These are phyloP conservation scores for Lactarius tabidus DNA, from an alignment of 768 basidiomycete genomes.

Conservation along the genomic window DNA sequence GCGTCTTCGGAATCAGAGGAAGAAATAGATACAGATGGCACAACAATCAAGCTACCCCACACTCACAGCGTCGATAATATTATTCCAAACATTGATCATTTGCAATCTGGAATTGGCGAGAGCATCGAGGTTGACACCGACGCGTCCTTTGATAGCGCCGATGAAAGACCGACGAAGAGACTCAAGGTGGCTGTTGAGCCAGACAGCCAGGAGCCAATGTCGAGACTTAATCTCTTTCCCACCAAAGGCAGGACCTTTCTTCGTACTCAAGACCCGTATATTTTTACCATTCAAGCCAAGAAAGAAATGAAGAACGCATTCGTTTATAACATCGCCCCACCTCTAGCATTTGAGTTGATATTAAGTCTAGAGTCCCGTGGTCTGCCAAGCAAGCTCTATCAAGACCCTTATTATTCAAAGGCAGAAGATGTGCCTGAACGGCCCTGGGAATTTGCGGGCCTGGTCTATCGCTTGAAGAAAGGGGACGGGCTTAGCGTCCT, in stretches of 20 bases:
- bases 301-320: slow-evolving; percentile 37
- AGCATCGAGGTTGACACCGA: slow-evolving; percentile 7
- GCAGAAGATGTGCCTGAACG: slow-evolving; percentile 61
- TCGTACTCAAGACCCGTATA: slow-evolving; percentile 16
- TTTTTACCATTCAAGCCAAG: slow-evolving; percentile 20
- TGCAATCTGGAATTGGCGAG: slow-evolving; percentile 1
- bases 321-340: slow-evolving; percentile 48
- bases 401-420: slow-evolving; percentile 76
- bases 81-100: neutral
- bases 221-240: slow-evolving; percentile 2
- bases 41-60: slow-evolving; percentile 2
- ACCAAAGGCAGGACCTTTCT: slow-evolving; percentile 1
- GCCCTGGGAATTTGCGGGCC: slow-evolving; percentile 76
- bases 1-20: slow-evolving; percentile 7
- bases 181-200: slow-evolving; percentile 10
- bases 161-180: slow-evolving; percentile 21
- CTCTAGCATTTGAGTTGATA: slow-evolving; percentile 45
- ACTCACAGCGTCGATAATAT: slow-evolving; percentile 6
- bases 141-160: slow-evolving; percentile 8
- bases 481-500: slow-evolving; percentile 53
- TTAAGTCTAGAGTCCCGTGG: slow-evolving; percentile 43
- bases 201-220: neutral
- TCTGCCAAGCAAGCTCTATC: slow-evolving; percentile 62
- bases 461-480: slow-evolving; percentile 68
- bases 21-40: slow-evolving; percentile 11